phyloP scores from a whole-genome alignment of 139 green algal species.

The Marvania coccoides region DNA sequence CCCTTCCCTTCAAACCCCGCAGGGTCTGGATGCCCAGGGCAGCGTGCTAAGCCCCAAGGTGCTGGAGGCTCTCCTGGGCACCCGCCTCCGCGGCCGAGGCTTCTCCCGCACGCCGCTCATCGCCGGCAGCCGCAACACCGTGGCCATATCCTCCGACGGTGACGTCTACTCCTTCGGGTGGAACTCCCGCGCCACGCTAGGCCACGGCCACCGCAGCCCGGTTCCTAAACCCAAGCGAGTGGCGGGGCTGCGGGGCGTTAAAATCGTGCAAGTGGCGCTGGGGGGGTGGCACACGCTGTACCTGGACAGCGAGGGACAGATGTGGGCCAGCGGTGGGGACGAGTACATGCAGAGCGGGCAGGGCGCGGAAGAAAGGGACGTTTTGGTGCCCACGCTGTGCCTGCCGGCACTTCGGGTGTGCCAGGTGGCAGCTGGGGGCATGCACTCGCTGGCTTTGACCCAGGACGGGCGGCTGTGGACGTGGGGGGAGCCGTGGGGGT shows the following conservation, averaged over 20 bases:
- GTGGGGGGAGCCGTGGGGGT: conserved; percentile 22
- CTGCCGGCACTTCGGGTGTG: conserved; percentile 32
- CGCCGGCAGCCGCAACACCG: conserved; percentile 52
- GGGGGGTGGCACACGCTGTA: conserved; percentile 89
- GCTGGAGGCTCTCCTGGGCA: conserved; percentile 63
- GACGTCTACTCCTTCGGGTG: conserved; percentile 73
- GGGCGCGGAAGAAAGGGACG: conserved; percentile 36
- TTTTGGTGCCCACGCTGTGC: conserved; percentile 43
- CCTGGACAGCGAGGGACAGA: conserved; percentile 34
- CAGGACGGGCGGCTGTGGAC: conserved; percentile 59
- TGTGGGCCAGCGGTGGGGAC: conserved; percentile 77
- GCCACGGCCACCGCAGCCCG: conserved; percentile 53
- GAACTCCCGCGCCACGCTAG: conserved; percentile 78
- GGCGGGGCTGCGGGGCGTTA: conserved; percentile 45
- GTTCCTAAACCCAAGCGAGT: conserved; percentile 56
- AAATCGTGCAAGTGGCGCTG: conserved; percentile 72
- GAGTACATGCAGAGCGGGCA: conserved; percentile 82
- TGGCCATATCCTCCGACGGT: conserved; percentile 64
- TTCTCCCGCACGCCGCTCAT: conserved; percentile 31
- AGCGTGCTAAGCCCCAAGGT: conserved; percentile 53
- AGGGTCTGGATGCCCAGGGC: conserved; percentile 28
- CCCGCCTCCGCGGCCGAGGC: conserved; percentile 44
- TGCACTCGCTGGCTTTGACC: conserved; percentile 85
- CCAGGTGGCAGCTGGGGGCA: conserved; percentile 80
- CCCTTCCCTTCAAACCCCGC: no score